These are phyloP conservation scores for Pulveroboletus sp. DNA, from an alignment of 768 basidiomycete species.

Conservation along the genomic window DNA sequence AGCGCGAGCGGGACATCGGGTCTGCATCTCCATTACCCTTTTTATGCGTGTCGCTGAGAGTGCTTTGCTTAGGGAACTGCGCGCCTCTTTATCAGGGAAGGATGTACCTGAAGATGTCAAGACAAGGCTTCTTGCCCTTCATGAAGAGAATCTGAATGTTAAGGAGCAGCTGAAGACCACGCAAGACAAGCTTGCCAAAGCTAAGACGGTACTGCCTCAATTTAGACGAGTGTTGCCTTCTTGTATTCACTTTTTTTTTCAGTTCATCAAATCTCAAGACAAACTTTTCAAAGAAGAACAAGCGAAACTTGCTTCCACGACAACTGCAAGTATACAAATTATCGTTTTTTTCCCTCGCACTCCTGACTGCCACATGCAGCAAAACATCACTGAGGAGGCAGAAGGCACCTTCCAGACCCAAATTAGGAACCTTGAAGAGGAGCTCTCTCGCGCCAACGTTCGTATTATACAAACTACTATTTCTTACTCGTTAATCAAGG, in stretches of 20 bases:
- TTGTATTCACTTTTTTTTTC: conserved; percentile 3
- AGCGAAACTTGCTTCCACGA: conserved; percentile 46
- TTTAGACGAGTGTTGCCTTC: neutral
- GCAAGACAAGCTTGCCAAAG: conserved; percentile 76
- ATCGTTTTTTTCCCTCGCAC: neutral
- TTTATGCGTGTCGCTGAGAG: neutral
- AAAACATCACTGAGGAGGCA: conserved; percentile 67
- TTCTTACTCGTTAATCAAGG: neutral
- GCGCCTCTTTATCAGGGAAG: conserved; percentile 70
- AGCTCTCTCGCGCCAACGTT: conserved; percentile 56
- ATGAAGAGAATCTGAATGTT: conserved; percentile 69
- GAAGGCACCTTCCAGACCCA: conserved; percentile 61
- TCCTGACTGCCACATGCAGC: conserved; percentile 8
- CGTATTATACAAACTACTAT: neutral
- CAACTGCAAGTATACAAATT: conserved; percentile 37
- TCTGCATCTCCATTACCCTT: conserved; percentile 30
- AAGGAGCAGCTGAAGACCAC: conserved; percentile 68
- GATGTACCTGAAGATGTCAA: conserved; percentile 83
- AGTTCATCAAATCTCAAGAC: conserved; percentile 94
- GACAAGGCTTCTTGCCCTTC: conserved; percentile 62
- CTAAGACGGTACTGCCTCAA: conserved; percentile 51
- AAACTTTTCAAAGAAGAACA: conserved; percentile 82
- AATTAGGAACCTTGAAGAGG: conserved; percentile 62
- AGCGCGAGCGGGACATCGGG: conserved; percentile 84
- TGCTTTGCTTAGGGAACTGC: conserved; percentile 56